Conservation (phyloP, 2,329 filamentous ascomycete species). For the Aspergillus clavatus region DNA sequence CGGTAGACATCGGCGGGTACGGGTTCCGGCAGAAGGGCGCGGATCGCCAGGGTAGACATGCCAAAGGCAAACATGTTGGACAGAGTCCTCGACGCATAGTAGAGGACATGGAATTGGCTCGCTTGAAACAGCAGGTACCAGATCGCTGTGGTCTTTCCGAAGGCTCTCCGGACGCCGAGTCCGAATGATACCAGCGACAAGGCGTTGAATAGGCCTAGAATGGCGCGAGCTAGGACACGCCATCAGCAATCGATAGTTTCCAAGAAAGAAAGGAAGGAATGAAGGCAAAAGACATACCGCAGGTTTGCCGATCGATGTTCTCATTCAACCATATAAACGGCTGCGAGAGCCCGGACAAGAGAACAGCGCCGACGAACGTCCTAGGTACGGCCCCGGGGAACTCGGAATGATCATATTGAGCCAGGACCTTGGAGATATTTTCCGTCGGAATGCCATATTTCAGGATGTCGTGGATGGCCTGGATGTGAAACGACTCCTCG, state of each 20-base stretch:
- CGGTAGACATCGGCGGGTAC: constrained; percentile 21
- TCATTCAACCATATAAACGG: constrained; percentile 58
- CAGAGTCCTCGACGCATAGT: constrained; percentile 84
- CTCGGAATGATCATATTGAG: constrained; percentile 78
- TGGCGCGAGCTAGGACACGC: constrained; percentile 56
- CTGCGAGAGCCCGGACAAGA: constrained; percentile 68
- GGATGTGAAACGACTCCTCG: constrained; percentile 96
- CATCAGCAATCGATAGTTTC: constrained; percentile 2
- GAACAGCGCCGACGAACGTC: constrained; percentile 76
- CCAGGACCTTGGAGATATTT: constrained; percentile 51
- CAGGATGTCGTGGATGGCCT: constrained; percentile 86
- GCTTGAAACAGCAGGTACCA: constrained; percentile 79
- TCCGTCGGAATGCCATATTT: constrained; percentile 67
- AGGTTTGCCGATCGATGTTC: constrained; percentile 54
- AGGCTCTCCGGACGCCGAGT: constrained; percentile 58
- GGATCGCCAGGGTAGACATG: constrained; percentile 48
- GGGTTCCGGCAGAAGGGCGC: constrained; percentile 47
- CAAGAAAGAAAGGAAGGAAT: not conserved
- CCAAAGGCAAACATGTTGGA: constrained; percentile 97
- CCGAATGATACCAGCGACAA: constrained; percentile 63
- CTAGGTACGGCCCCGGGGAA: constrained; percentile 90
- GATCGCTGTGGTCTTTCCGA: constrained; percentile 62
- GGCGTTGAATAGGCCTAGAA: constrained; percentile 74
- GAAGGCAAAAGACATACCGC: constrained; percentile 43
- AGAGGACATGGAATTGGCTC: constrained; percentile 87